A percentile compares a stretch with the other conserved stretches of the same genome.
Evolutionary conservation across 164 flowering plant species (phyloP).

Genomic region (Aristolochia contorta): DNA sequence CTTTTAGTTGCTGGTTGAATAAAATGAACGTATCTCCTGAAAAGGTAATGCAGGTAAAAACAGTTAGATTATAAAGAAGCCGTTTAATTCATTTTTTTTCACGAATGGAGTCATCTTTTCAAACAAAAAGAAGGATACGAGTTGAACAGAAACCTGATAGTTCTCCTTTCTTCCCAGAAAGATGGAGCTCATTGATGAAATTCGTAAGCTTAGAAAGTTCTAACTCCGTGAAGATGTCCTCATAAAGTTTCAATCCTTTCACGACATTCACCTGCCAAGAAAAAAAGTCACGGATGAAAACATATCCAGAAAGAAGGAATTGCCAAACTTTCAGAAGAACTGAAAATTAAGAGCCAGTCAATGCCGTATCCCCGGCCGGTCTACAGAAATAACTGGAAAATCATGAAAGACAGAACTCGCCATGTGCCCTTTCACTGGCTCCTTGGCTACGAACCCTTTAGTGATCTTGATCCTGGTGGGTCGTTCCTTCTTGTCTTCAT

Average conservation of each 20-base stretch:
- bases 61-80: too few species aligned
- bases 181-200: constrained; percentile 58
- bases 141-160: constrained; percentile 47
- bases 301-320: constrained; percentile 2
- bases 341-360: not conserved
- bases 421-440: constrained; percentile 89
- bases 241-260: constrained; percentile 77
- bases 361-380: constrained; percentile 9
- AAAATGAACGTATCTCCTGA: constrained; percentile 76
- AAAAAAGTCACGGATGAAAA: not conserved
- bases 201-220: constrained; percentile 60
- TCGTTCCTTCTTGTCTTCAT: constrained; percentile 57
- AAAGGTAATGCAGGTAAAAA: not conserved
- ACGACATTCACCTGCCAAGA: constrained; percentile 84
- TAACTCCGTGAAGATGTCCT: constrained; percentile 59
- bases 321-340: constrained; percentile 2
- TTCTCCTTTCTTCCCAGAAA: constrained; percentile 73
- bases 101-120: too few species aligned
- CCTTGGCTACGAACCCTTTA: constrained; percentile 89
- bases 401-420: constrained; percentile 48
- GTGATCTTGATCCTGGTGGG: constrained; percentile 59
- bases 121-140: not conserved
- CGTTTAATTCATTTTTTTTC: too few species aligned
- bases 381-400: constrained; percentile 12
- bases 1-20: constrained; percentile 84